Evolutionary conservation across 345 rosid species (phyloP), one percentile per base, ranked within the genome.

Genomic region (Lenwebbia sp.): DNA sequence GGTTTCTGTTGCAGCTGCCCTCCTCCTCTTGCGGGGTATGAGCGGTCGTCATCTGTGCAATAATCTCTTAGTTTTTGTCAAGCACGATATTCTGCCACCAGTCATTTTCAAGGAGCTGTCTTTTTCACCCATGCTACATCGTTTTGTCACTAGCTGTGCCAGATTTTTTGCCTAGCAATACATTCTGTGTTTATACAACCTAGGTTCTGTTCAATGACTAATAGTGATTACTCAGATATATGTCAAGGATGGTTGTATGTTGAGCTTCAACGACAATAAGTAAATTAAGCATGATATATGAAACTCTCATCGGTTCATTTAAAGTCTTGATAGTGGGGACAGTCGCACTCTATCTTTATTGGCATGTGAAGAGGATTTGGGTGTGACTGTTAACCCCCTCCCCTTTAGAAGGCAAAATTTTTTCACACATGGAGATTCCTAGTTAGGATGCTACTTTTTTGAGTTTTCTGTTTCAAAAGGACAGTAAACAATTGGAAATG

Each of bases 21-120:
- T 96, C 83, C 84, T 95, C 85, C 95, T 96, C 83, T 87, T 97
- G 92, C 95, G 92, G 88, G 98, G 99, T 94, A 88, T 84, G 83
- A 33, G 70, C n/a, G 2, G 7, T 33, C 25, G 21, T 70, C 76
- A 33, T 33, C 44, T 65, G 44, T 17, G 25, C 76, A 65, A 1
- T 7, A 65, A 33, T 65, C 37, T 70, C 44, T 17, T 70, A 70
- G 44, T 17, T 70, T 70, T 33, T 70, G 47, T 70, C 37, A 70
- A 9, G 78, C 47, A 33, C 0, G 6, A 25, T 22, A 19, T 62
- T 37, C 52, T 84, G 26, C 57, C 11, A 30, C 22, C 1, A 0
- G 82, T 54, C 78, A 70, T 70, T 70, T 70, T 33, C 44, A 19
- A 70, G 44, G 78, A 33, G 78, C 25, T 70, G 78, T 33, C 44